Evolutionary conservation across 78 protist species (phyloP), one percentile per base, ranked within the genome.

Genomic region (Ministeria vibrans): DNA sequence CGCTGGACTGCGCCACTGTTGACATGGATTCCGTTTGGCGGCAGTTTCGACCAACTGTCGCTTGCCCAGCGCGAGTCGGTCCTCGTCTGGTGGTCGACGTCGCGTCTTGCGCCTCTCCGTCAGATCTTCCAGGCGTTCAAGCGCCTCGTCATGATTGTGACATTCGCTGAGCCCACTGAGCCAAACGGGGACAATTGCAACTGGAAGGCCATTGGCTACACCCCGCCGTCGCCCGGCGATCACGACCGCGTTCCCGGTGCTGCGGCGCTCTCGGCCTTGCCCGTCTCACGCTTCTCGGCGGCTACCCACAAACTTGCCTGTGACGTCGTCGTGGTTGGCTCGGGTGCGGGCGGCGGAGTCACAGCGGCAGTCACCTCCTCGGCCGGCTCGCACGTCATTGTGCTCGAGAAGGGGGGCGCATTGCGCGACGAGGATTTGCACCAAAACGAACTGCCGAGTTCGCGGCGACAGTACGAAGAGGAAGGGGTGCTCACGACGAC

Each of bases 331-430:
- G 83, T 84, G 13, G 75, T 84, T 78, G 88, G 88, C 34, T 75
- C 82, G 5, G 88, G 88, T 30, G 80, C 83, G 0, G 88, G 88
- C 66, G 88, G 88, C 51, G 88, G 88, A 39, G 78, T 84, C 20
- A 76, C 88, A 0, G 88, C 88, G 0, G 79, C 88, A 0, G 28
- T 84, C 32, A 44, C 78, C 7, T 53, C 79, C 28, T 49, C 64
- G 27, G 82, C 83, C 28, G 88, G 88, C 7, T 74, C 79, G 63
- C 73, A 42, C 9, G 88, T 84, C 22, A 46, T 84, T 25, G 74
- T 84, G 23, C 18, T 84, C 25, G 88, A 84, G n/a, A 84, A 84
- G 62, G 88, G 83, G 36, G 7, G 53, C 23, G 76, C 76, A 9
- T 11, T 68, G 1, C 79, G 84, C 41, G 74, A 81, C 0, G 78